Percentiles rank a stretch among this genome's conserved stretches.
Evolutionary conservation across 352 stramenopile species (phyloP).

Genomic region (Pythium dissimile): DNA sequence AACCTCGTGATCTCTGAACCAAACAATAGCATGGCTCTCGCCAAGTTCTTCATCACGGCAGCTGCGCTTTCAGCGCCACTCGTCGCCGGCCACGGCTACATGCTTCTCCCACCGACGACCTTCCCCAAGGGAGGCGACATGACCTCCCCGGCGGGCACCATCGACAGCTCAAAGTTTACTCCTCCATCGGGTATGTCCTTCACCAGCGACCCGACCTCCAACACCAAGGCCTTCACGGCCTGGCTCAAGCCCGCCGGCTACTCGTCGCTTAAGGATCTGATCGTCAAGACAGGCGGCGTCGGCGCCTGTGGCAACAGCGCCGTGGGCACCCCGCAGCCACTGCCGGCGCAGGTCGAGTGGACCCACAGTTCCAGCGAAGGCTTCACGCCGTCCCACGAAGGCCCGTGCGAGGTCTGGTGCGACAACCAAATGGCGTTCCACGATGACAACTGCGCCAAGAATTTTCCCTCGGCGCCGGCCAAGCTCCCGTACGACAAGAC

Average conservation of each 20-base stretch:
- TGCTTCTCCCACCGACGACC: neutral
- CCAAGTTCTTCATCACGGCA: slow-evolving; percentile 3
- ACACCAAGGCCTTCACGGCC: slow-evolving; percentile 9
- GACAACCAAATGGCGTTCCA: slow-evolving; percentile 1
- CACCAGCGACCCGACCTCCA: neutral
- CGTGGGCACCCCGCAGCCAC: neutral
- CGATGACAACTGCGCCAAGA: slow-evolving; percentile 5
- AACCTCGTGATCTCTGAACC: neutral
- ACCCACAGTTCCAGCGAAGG: slow-evolving; percentile 4
- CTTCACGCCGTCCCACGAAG: slow-evolving; percentile 17
- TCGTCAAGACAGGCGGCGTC: slow-evolving; percentile 6
- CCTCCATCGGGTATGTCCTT: slow-evolving; percentile 7
- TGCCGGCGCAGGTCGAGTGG: slow-evolving; percentile 5
- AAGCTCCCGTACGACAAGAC: slow-evolving; percentile 4
- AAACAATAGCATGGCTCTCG: slow-evolving; percentile 3
- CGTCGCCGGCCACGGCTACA: slow-evolving; percentile 14
- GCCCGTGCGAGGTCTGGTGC: slow-evolving; percentile 18
- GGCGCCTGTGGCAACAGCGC: slow-evolving; percentile 15
- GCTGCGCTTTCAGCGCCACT: slow-evolving; percentile 12
- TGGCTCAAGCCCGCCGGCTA: slow-evolving; percentile 11
- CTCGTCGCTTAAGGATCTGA: slow-evolving; percentile 13
- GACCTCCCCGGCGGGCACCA: neutral
- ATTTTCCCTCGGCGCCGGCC: neutral
- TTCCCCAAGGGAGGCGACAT: neutral
- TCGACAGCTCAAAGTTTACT: neutral